Evolutionary conservation across 2,329 filamentous ascomycete genomes (phyloP), one percentile per base, ranked within the genome.

Genomic region (Colletotrichum zoysiae): DNA sequence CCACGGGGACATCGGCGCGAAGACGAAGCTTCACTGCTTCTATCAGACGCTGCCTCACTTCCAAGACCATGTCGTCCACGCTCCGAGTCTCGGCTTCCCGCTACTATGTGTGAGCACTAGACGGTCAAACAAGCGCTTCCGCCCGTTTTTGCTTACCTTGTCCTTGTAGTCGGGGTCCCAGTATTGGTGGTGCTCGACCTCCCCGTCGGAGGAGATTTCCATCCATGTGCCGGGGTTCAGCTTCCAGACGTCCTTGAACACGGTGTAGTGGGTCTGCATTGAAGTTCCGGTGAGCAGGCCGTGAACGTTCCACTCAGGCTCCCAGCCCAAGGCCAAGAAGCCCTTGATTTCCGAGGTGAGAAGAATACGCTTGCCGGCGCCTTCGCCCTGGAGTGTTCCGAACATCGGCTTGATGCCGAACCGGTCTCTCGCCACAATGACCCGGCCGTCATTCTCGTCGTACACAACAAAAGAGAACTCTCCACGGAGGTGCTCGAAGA

Each of bases 351-450:
- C 88, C 0, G 86, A 80, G 7, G 86, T 86, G 0, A 89, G 76
- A 16, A 88, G 76, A 4, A 90, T 67, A 67, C 79, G 78, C 7
- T 78, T 79, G 7, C 77, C 77, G 1, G 81, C 74, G 30, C 60
- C 48, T 1, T 83, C 70, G 18, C 51, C 58, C 1, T 63, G n/a
- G n/a, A 66, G 18, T 0, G 86, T 88, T 78, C 84, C 89, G 68
- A 87, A 86, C 23, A 90, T 80, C 2, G 87, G 87, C 76, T 90
- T 90, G 75, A 90, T 86, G 4, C 88, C 88, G 76, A 84, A 89
- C 0, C 87, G 83, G 75, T 90, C 88, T 23, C 87, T 78, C 1
- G 81, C 86, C 0, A 84, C 86, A 48, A 89, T 77, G 51, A 88
- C 79, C 0, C 81, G 70, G 66, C 83, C 76, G 1, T 78, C 76